Percentiles rank a stretch among this genome's conserved stretches.
phyloP scores from a whole-genome alignment of 2,329 filamentous ascomycete genomes.

The Arthrobotrys megalospora region DNA sequence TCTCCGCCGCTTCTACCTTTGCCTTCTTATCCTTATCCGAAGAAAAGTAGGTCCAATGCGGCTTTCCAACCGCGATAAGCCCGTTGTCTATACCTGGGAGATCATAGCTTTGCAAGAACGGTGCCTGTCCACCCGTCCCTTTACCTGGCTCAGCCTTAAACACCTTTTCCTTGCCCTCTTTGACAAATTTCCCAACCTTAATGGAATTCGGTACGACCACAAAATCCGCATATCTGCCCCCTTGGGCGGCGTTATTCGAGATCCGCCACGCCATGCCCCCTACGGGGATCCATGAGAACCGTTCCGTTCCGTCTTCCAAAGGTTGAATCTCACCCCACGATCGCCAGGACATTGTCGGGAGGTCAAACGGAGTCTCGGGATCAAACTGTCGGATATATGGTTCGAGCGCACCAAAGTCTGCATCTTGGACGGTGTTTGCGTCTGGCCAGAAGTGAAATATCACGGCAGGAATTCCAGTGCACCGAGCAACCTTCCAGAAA shows the following conservation, averaged over 20 bases:
- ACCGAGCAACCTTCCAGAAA: background rate
- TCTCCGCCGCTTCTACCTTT: background rate
- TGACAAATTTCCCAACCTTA: background rate
- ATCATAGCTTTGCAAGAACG: background rate
- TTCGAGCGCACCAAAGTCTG: background rate
- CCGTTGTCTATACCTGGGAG: background rate
- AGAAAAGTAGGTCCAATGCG: background rate
- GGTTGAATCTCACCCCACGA: conserved; percentile 3
- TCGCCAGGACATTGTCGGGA: background rate
- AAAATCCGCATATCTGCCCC: background rate
- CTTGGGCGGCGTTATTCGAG: background rate
- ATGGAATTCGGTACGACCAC: background rate
- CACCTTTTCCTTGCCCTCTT: background rate
- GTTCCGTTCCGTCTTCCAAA: background rate
- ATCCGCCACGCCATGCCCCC: background rate
- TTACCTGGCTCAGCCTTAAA: background rate
- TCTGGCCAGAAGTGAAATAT: background rate
- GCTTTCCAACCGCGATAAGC: background rate
- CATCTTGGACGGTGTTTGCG: background rate
- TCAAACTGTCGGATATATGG: too few relatives aligned
- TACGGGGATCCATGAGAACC: background rate
- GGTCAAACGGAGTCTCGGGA: background rate
- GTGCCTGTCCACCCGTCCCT: background rate
- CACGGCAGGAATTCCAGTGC: background rate
- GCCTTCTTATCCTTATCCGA: background rate